Base-by-base conservation (phyloP, 2,329 filamentous ascomycete species). In the Colletotrichum euphorbiae region DNA sequence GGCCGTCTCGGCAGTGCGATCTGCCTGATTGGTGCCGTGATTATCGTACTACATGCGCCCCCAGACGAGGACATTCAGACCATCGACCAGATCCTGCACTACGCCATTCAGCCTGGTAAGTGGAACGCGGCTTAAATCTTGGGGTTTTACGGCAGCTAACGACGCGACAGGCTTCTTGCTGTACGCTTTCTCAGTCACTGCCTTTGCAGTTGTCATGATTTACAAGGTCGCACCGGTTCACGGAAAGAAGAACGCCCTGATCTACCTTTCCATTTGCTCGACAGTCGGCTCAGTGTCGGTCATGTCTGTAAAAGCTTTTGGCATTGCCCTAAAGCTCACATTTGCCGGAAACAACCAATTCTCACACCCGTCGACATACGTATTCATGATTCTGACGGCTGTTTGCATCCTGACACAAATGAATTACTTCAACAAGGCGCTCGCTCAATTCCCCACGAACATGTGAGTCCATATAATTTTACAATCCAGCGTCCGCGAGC, bases 341-440 rank as follows among this genome's bases (percentile, higher is more conserved):
- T 89, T 99, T 72, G 90, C 87, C 54, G 96, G 95, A 61, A 91
- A 97, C 80, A 99, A 99, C 80, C 96, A 99, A 80, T 98, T 99
- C 79, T 89, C 89, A 5, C 93, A 97, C 74, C 93, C 97, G 2
- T 97, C 94, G 56, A 99, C 97, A 68, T 99, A 99, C 75, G 94
- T 98, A 71, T 99, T 99, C 79, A 90, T 95, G 80, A 98, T 99
- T 72, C 89, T 98, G 72, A 96, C 94, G 0, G 85, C 87, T 3
- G 93, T 98, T 71, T 99, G 96, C 83, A 98, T 99, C 77, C 80
- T 99, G 73, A 98, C 94, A 8, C 96, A 99, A 84, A 98, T 99
- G 96, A 99, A 99, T 81, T 99, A 99, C 81, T 97, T 99, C 82
- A 99, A 99, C 85, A 99, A 99, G 81, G 96, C 96, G 7, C 83